phyloP scores from a whole-genome alignment of 352 stramenopile genomes.

The Pythium pyrilobum region DNA sequence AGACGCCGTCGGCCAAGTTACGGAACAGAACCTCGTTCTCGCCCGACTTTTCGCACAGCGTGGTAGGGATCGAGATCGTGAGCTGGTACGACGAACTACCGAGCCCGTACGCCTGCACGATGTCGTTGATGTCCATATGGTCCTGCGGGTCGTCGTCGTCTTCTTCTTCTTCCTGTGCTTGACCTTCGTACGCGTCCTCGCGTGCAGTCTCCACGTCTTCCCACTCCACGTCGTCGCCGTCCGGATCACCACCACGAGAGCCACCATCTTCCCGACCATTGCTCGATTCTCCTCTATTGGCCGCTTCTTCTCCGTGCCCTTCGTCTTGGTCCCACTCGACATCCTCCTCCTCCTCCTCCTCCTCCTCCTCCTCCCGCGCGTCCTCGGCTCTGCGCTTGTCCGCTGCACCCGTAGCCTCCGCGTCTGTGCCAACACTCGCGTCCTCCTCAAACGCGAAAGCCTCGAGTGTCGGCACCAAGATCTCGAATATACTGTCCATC shows the following conservation, averaged over 20 bases:
- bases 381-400: conserved; percentile 18
- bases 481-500: conserved; percentile 74
- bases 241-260: neutral
- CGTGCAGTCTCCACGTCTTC: conserved; percentile 5
- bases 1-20: conserved; percentile 39
- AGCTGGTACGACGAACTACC: conserved; percentile 73
- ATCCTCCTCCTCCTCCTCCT: conserved; percentile 8
- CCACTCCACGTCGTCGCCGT: conserved; percentile 17
- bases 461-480: conserved; percentile 68
- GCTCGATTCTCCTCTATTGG: too few relatives aligned
- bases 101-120: conserved; percentile 70
- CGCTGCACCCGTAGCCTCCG: neutral
- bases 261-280: too few relatives aligned
- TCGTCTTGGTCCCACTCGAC: conserved; percentile 6
- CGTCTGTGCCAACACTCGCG: neutral
- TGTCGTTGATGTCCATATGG: conserved; percentile 72
- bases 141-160: conserved; percentile 12
- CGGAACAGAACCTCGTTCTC: conserved; percentile 70
- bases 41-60: conserved; percentile 43
- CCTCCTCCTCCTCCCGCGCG: neutral
- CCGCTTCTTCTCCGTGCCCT: neutral
- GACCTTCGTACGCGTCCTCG: neutral
- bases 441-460: conserved; percentile 33
- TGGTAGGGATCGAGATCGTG: conserved; percentile 59
- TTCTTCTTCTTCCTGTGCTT: conserved; percentile 1